Evolutionary conservation across 768 basidiomycete genomes (phyloP).

Genomic region (Gyrodon lividus): DNA sequence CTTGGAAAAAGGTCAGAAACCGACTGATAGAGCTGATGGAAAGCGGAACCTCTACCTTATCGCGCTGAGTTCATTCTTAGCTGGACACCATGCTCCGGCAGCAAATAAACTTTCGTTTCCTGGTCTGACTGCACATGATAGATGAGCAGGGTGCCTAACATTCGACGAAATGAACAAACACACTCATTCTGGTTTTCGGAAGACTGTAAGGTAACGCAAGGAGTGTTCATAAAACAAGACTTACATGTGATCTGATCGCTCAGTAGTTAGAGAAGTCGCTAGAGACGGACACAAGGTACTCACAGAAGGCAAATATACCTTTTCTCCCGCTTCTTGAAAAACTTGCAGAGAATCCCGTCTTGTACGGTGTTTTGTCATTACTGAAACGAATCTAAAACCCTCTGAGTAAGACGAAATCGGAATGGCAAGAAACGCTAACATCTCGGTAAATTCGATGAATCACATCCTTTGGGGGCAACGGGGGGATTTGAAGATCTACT

Average conservation of each 20-base stretch:
- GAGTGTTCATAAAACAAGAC: neutral
- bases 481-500: slow-evolving; percentile 82
- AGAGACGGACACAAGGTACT: slow-evolving; percentile 28
- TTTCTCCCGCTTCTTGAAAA: slow-evolving; percentile 90
- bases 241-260: slow-evolving; percentile 24
- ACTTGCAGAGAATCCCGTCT: slow-evolving; percentile 73
- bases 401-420: slow-evolving; percentile 6
- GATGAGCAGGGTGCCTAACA: neutral
- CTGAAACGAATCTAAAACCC: slow-evolving; percentile 73
- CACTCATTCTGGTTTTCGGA: slow-evolving; percentile 19
- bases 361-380: slow-evolving; percentile 96
- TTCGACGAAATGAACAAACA: neutral
- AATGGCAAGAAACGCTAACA: slow-evolving; percentile 35
- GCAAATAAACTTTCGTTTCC: slow-evolving; percentile 72
- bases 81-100: slow-evolving; percentile 78
- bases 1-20: slow-evolving; percentile 30
- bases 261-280: slow-evolving; percentile 2
- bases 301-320: slow-evolving; percentile 85
- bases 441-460: slow-evolving; percentile 94
- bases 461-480: slow-evolving; percentile 87
- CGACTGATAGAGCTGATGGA: neutral
- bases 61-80: slow-evolving; percentile 72
- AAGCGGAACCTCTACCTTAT: slow-evolving; percentile 52
- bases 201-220: neutral
- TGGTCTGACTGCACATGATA: slow-evolving; percentile 50